Percentiles rank a stretch among this genome's conserved stretches.
These are phyloP conservation scores for Cyclotella sp. DNA, from an alignment of 108 stramenopile genomes.

Conservation along the genomic window DNA sequence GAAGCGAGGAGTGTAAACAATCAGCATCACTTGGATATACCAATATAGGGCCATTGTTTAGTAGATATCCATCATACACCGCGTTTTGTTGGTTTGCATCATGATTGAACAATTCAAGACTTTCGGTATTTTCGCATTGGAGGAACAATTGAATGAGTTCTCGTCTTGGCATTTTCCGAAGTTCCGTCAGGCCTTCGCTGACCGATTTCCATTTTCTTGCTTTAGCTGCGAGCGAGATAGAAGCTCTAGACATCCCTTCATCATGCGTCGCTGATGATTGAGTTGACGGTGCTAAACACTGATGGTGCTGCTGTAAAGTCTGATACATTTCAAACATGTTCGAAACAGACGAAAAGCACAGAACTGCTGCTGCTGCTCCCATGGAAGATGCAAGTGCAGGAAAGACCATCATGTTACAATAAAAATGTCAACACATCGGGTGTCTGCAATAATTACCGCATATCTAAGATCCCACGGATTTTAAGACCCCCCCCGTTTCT, in stretches of 20 bases:
- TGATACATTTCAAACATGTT: constrained; percentile 41
- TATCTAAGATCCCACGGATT: no score
- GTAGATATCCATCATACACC: constrained; percentile 36
- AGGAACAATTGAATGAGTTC: constrained; percentile 34
- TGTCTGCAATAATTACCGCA: no score
- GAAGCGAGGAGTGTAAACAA: background rate
- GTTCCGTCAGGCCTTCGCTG: constrained; percentile 14
- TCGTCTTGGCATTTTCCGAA: constrained; percentile 21
- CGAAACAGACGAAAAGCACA: constrained; percentile 25
- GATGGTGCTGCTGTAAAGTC: constrained; percentile 8
- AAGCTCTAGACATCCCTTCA: background rate
- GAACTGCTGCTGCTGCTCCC: constrained; percentile 22
- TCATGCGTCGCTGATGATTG: background rate
- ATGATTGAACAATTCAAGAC: background rate
- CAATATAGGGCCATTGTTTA: constrained; percentile 40
- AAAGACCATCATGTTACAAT: constrained; percentile 17
- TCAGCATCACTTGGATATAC: constrained; percentile 10
- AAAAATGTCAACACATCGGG: background rate
- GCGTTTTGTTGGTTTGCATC: background rate
- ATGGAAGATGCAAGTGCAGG: constrained; percentile 9
- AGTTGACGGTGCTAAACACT: background rate
- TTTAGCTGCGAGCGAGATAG: background rate
- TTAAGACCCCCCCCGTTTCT: no score
- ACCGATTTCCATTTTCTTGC: constrained; percentile 24
- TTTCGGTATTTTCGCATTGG: constrained; percentile 23